Percentiles rank a stretch among this genome's conserved stretches.
Evolutionary conservation across 352 stramenopile species (phyloP).

Genomic region (Peronospora belbahrii): DNA sequence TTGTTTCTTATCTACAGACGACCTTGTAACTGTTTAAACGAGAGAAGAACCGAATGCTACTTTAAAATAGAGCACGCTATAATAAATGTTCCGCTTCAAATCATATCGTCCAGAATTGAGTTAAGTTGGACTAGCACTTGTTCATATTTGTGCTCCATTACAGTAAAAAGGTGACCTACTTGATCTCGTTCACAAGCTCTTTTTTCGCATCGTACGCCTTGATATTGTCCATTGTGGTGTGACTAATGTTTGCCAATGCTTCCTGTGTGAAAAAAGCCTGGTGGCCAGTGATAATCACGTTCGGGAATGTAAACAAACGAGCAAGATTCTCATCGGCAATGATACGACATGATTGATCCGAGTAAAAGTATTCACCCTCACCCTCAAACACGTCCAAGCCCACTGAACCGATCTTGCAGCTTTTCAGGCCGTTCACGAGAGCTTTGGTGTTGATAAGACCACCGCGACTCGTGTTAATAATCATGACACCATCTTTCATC

Average conservation of each 20-base stretch:
- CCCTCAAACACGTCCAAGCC: conserved; percentile 88
- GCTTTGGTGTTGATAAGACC: conserved; percentile 80
- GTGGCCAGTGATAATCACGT: conserved; percentile 75
- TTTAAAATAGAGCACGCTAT: too few species aligned
- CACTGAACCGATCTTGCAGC: conserved; percentile 60
- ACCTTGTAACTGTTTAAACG: too few species aligned
- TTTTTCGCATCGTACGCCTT: conserved; percentile 38
- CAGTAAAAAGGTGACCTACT: conserved; percentile 8
- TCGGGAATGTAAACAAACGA: conserved; percentile 76
- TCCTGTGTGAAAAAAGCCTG: conserved; percentile 81
- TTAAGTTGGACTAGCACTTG: too few species aligned
- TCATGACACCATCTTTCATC: conserved; percentile 84
- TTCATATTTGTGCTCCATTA: not conserved
- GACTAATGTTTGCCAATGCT: conserved; percentile 58
- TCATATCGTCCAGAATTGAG: too few species aligned
- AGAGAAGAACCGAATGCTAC: too few species aligned
- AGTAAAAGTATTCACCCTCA: conserved; percentile 73
- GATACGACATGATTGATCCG: conserved; percentile 55
- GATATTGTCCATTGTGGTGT: conserved; percentile 72
- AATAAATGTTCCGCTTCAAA: too few species aligned
- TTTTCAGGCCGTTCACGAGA: conserved; percentile 73
- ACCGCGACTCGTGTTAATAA: conserved; percentile 89
- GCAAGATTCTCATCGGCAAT: conserved; percentile 65
- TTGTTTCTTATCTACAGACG: too few species aligned
- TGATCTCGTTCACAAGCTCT: conserved; percentile 52